Conservation (phyloP, 1,284 basidiomycete species). For the Leccinum pachyderme region DNA sequence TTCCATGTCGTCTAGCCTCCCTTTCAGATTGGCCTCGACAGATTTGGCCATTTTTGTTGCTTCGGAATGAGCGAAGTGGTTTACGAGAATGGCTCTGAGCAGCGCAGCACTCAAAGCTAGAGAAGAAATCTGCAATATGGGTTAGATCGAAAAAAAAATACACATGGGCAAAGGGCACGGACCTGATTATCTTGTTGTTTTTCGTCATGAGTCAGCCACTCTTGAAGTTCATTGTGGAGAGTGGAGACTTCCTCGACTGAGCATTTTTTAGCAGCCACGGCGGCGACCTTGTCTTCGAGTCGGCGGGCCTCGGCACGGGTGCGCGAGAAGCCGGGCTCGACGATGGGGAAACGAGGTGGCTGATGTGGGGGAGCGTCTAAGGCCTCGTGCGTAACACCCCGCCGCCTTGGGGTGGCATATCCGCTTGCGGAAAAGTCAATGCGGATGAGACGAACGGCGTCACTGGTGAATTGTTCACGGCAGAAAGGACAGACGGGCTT, state of each 20-base stretch:
- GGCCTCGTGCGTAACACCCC: slow-evolving; percentile 46
- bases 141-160: slow-evolving; percentile 14
- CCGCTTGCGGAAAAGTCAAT: slow-evolving; percentile 68
- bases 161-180: slow-evolving; percentile 34
- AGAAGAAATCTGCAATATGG: slow-evolving; percentile 49
- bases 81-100: slow-evolving; percentile 75
- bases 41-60: slow-evolving; percentile 61
- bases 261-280: slow-evolving; percentile 79
- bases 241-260: slow-evolving; percentile 76
- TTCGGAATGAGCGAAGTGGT: slow-evolving; percentile 74
- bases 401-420: slow-evolving; percentile 59
- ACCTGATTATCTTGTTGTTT: slow-evolving; percentile 60
- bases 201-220: slow-evolving; percentile 61
- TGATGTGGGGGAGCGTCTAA: slow-evolving; percentile 27
- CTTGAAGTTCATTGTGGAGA: slow-evolving; percentile 71
- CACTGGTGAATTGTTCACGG: slow-evolving; percentile 65
- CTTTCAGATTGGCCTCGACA: slow-evolving; percentile 57
- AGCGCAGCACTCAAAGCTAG: slow-evolving; percentile 65
- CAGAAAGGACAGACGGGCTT: slow-evolving; percentile 76
- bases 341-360: slow-evolving; percentile 37
- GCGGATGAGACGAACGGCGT: slow-evolving; percentile 69
- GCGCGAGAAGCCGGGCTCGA: slow-evolving; percentile 39
- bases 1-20: slow-evolving; percentile 63
- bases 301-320: slow-evolving; percentile 57
- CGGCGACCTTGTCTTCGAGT: slow-evolving; percentile 73